Percentiles rank a stretch among this genome's conserved stretches.
Evolutionary conservation across 208 protist species (phyloP).

Genomic region (Leishmania mexicana): DNA sequence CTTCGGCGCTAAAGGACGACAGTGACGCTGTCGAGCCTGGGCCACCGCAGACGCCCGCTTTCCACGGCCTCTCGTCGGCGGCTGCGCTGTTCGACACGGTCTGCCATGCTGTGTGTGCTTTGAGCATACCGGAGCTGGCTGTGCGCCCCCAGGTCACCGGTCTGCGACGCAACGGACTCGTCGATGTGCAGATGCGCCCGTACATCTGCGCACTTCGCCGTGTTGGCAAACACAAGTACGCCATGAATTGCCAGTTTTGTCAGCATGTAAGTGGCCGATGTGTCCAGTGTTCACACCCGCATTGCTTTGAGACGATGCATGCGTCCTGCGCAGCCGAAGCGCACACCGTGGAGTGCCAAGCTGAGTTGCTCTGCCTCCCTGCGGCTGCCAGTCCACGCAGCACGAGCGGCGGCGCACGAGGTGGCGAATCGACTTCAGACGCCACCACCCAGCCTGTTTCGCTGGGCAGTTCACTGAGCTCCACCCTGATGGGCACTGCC

Average conservation of each 20-base stretch:
- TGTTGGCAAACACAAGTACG: constrained; percentile 36
- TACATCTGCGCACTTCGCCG: constrained; percentile 39
- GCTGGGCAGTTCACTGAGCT: neutral
- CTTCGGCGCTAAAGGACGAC: constrained; percentile 17
- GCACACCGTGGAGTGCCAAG: constrained; percentile 59
- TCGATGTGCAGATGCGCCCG: constrained; percentile 43
- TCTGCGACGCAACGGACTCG: constrained; percentile 29
- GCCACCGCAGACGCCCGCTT: neutral
- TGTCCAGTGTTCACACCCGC: constrained; percentile 55
- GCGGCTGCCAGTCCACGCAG: neutral
- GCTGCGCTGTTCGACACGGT: constrained; percentile 28
- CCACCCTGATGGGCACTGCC: neutral
- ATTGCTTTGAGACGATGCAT: constrained; percentile 77
- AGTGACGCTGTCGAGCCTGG: neutral
- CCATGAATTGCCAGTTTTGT: constrained; percentile 64
- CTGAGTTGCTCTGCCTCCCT: constrained; percentile 3
- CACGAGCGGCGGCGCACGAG: neutral
- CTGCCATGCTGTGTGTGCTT: constrained; percentile 67
- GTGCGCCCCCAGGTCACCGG: constrained; percentile 34
- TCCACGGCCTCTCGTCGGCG: neutral
- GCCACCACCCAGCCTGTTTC: neutral
- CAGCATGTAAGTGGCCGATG: constrained; percentile 40
- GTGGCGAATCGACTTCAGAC: no score
- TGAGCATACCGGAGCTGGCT: constrained; percentile 57
- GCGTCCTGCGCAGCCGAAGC: constrained; percentile 65